phyloP scores from a whole-genome alignment of 1,284 basidiomycete genomes.

The Rhodofomes roseus region DNA sequence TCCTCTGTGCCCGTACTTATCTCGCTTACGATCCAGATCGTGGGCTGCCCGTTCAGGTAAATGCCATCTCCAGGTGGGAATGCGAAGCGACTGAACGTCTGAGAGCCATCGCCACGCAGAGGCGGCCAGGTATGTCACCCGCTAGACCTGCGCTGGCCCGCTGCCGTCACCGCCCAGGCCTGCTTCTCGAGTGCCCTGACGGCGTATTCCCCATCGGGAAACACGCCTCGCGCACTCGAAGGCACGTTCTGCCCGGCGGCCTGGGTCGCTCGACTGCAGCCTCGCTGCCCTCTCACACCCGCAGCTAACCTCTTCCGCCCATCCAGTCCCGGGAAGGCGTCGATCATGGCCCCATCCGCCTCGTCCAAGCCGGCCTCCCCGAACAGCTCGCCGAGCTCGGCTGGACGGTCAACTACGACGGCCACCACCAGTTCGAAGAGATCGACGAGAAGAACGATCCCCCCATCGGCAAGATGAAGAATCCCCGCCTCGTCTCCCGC shows the following conservation, averaged over 20 bases:
- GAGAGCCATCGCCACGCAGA: conserved; percentile 26
- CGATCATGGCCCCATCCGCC: conserved; percentile 86
- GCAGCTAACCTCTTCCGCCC: conserved; percentile 4
- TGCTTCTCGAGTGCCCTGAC: no score
- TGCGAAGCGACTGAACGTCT: background rate
- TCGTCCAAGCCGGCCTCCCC: conserved; percentile 82
- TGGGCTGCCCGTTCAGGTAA: conserved; percentile 77
- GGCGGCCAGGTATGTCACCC: conserved; percentile 51
- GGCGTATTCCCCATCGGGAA: background rate
- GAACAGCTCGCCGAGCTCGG: conserved; percentile 77
- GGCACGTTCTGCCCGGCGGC: no score
- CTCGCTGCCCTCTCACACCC: no score
- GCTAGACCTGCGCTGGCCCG: background rate
- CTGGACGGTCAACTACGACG: conserved; percentile 87
- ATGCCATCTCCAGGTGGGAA: conserved; percentile 13
- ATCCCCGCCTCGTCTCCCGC: conserved; percentile 82
- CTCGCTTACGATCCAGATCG: conserved; percentile 43
- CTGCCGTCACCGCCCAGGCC: background rate
- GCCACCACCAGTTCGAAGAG: conserved; percentile 86
- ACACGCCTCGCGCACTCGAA: no score
- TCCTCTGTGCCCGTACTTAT: background rate
- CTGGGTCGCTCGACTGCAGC: no score
- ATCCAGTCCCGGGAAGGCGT: conserved; percentile 75
- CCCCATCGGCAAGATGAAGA: conserved; percentile 86
- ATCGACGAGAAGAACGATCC: conserved; percentile 68